A percentile compares a stretch with the other conserved stretches of the same genome.
These are phyloP conservation scores for Colletotrichum sp. DNA, from an alignment of 2,329 filamentous ascomycete species.

Conservation along the genomic window DNA sequence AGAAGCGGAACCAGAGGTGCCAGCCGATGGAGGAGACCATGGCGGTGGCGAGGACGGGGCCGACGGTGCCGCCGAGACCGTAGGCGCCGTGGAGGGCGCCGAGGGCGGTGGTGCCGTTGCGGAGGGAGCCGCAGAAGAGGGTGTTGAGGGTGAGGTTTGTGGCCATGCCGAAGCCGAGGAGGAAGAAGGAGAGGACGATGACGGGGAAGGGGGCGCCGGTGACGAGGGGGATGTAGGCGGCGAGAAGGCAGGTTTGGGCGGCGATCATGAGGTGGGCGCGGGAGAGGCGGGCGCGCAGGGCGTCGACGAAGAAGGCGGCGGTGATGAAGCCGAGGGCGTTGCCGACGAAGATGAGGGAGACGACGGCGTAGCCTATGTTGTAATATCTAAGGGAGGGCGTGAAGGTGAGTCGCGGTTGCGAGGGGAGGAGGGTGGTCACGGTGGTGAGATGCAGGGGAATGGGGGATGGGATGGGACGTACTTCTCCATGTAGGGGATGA, in stretches of 20 bases:
- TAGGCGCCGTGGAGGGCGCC: conserved; percentile 74
- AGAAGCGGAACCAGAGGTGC: conserved; percentile 75
- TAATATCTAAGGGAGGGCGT: conserved; percentile 57
- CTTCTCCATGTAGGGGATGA: conserved; percentile 82
- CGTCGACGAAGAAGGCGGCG: conserved; percentile 72
- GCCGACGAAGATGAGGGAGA: conserved; percentile 82
- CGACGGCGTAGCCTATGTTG: conserved; percentile 75
- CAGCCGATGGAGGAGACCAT: conserved; percentile 63
- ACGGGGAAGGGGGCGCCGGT: conserved; percentile 73
- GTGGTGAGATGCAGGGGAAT: neutral
- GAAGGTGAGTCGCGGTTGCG: neutral
- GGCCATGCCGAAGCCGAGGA: conserved; percentile 66
- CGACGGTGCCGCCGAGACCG: conserved; percentile 68
- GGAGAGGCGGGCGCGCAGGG: conserved; percentile 66
- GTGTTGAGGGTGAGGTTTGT: conserved; percentile 63
- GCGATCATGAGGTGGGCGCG: conserved; percentile 68
- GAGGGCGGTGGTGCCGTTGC: conserved; percentile 58
- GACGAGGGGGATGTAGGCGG: conserved; percentile 70
- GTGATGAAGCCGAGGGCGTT: conserved; percentile 79
- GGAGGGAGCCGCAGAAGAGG: conserved; percentile 61
- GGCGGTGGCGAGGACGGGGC: conserved; percentile 76
- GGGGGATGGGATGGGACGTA: conserved; percentile 30
- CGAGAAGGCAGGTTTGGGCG: conserved; percentile 59
- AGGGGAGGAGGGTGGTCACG: neutral
- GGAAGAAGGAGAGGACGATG: conserved; percentile 70